Percentiles rank a stretch among this genome's conserved stretches.
Evolutionary conservation across 2,329 filamentous ascomycete species (phyloP).

Genomic region (Paecilomyces formosus): DNA sequence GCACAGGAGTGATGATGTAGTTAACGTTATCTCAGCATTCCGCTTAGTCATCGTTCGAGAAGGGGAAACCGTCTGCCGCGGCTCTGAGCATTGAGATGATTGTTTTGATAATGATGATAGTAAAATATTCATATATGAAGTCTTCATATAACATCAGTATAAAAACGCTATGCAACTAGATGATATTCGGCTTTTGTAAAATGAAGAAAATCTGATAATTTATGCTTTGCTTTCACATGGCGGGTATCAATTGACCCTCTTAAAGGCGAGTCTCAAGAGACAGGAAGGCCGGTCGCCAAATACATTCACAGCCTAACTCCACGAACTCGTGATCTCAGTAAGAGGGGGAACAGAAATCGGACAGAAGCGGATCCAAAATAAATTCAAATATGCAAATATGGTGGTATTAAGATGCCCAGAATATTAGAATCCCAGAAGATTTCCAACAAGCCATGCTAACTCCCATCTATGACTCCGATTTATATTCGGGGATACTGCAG

Average conservation of each 20-base stretch:
- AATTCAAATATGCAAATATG: neutral
- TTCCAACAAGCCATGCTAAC: neutral
- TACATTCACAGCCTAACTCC: slow-evolving; percentile 11
- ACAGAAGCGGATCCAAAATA: neutral
- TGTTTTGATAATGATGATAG: too few relatives aligned
- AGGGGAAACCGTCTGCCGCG: too few relatives aligned
- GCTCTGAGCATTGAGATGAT: too few relatives aligned
- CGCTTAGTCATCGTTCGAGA: neutral
- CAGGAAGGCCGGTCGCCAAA: neutral
- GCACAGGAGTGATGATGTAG: neutral
- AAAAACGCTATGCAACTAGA: neutral
- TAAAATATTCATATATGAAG: neutral
- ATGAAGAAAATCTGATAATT: slow-evolving; percentile 6
- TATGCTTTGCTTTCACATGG: slow-evolving; percentile 1
- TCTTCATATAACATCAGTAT: neutral
- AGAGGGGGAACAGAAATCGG: neutral
- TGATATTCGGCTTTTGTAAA: slow-evolving; percentile 5
- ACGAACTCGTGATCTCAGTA: neutral
- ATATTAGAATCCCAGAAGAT: neutral
- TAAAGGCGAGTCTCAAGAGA: slow-evolving; percentile 2
- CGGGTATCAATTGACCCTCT: slow-evolving; percentile 11
- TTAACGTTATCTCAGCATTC: neutral
- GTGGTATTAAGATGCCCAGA: neutral
- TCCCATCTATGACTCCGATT: neutral
- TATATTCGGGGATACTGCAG: neutral